A percentile compares a stretch with the other conserved stretches of the same genome.
These are phyloP conservation scores for Lactifluus piperatus DNA, from an alignment of 768 basidiomycete genomes.

Conservation along the genomic window DNA sequence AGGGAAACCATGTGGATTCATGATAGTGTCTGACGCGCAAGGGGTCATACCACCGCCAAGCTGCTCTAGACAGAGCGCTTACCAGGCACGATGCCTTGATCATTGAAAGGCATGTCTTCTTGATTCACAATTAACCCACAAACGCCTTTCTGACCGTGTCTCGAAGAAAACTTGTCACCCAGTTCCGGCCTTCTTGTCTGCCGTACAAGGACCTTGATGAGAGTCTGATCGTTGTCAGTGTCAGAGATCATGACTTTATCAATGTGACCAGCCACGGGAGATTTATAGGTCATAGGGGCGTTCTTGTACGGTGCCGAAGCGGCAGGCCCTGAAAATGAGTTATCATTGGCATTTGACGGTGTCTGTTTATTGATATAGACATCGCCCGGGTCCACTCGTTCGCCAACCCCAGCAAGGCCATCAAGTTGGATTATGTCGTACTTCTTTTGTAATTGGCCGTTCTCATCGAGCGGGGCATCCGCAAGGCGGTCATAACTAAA, in stretches of 20 bases:
- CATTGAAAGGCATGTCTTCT: conserved; percentile 98
- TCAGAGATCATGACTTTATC: conserved; percentile 98
- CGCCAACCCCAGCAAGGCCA: conserved; percentile 91
- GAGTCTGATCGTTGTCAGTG: conserved; percentile 90
- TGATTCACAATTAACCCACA: conserved; percentile 98
- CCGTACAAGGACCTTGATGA: conserved; percentile 95
- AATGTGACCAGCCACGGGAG: conserved; percentile 86
- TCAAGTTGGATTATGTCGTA: conserved; percentile 90
- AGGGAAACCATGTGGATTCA: conserved; percentile 99
- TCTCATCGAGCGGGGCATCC: conserved; percentile 82
- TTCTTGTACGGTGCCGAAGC: conserved; percentile 86
- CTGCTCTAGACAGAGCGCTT: conserved; percentile 22
- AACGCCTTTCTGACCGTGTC: conserved; percentile 98
- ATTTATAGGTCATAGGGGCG: conserved; percentile 87
- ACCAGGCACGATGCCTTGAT: conserved; percentile 92
- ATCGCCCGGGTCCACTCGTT: conserved; percentile 86
- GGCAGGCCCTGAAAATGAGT: conserved; percentile 77
- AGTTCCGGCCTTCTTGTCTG: conserved; percentile 95
- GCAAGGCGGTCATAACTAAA: conserved; percentile 85
- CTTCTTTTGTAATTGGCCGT: conserved; percentile 68
- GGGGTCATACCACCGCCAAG: conserved; percentile 12
- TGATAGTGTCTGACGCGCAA: conserved; percentile 75
- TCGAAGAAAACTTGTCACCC: conserved; percentile 96
- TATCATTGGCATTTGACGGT: conserved; percentile 89
- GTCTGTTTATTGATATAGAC: conserved; percentile 97